These are phyloP conservation scores for Yamadazyma membranifaciens DNA, from an alignment of 1,139 yeast species.

Conservation along the genomic window DNA sequence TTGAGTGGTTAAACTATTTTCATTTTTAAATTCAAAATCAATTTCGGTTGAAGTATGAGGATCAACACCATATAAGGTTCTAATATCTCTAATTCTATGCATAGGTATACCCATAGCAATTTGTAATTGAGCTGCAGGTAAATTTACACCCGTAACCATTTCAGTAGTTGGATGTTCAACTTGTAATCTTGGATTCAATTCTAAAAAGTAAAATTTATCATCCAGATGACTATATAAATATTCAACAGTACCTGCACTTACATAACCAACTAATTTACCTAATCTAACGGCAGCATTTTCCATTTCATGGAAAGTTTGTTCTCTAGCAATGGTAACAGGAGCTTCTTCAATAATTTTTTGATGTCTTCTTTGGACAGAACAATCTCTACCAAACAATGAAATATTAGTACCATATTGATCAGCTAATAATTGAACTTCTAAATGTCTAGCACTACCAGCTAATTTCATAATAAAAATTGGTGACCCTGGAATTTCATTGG, in stretches of 20 bases:
- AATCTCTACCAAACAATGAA: slow-evolving; percentile 92
- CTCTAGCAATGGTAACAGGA: slow-evolving; percentile 89
- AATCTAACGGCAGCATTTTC: slow-evolving; percentile 96
- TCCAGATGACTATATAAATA: slow-evolving; percentile 92
- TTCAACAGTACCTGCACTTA: slow-evolving; percentile 98
- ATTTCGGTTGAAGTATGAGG: slow-evolving; percentile 89
- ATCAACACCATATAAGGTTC: slow-evolving; percentile 91
- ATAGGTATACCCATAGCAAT: slow-evolving; percentile 99
- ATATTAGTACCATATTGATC: slow-evolving; percentile 96
- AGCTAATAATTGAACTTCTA: slow-evolving; percentile 91
- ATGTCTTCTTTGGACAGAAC: slow-evolving; percentile 97
- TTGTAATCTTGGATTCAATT: slow-evolving; percentile 95
- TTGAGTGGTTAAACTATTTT: slow-evolving; percentile 71
- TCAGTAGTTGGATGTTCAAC: slow-evolving; percentile 99
- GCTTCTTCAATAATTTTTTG: slow-evolving; percentile 97
- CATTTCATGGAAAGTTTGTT: slow-evolving; percentile 84
- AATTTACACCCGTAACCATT: slow-evolving; percentile 97
- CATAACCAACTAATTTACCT: slow-evolving; percentile 95
- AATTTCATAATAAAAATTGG: slow-evolving; percentile 93
- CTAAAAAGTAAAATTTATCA: slow-evolving; percentile 92
- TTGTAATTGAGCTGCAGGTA: slow-evolving; percentile 97
- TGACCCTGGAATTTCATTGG: slow-evolving; percentile 93
- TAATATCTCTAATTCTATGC: slow-evolving; percentile 90
- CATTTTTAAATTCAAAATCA: slow-evolving; percentile 83
- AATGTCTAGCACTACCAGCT: slow-evolving; percentile 94